phyloP scores from a whole-genome alignment of 768 basidiomycete genomes.

The Clavaria fumosa region DNA sequence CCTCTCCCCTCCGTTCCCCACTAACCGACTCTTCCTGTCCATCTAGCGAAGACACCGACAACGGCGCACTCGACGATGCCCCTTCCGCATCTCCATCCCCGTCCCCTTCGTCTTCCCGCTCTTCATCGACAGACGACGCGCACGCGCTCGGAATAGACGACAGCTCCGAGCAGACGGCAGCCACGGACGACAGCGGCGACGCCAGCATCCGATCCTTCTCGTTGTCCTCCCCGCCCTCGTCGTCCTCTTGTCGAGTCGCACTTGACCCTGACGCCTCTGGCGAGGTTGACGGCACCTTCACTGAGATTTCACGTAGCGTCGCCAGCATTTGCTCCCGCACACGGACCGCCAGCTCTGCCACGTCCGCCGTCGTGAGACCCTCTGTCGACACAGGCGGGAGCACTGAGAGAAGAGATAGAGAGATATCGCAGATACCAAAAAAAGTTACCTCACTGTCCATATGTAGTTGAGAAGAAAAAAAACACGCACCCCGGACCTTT shows the following conservation, averaged over 20 bases:
- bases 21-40: too few species aligned
- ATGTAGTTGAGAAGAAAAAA: too few species aligned
- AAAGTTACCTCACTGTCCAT: too few species aligned
- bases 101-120: conserved; percentile 46
- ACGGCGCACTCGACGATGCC: too few species aligned
- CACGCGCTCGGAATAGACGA: too few species aligned
- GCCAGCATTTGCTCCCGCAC: conserved; percentile 72
- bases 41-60: too few species aligned
- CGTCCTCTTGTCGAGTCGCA: conserved; percentile 7
- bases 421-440: too few species aligned
- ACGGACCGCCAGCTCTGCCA: conserved; percentile 43
- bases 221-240: too few species aligned
- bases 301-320: conserved; percentile 64
- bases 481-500: conserved; percentile 68
- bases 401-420: conserved; percentile 32
- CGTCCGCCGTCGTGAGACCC: conserved; percentile 56
- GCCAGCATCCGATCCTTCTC: too few species aligned
- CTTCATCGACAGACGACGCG: too few species aligned
- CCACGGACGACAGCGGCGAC: background rate
- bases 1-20: too few species aligned
- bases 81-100: conserved; percentile 77
- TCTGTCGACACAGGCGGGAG: conserved; percentile 77
- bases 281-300: conserved; percentile 22
- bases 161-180: background rate
- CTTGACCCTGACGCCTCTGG: conserved; percentile 4